Conservation (phyloP, 2,329 filamentous ascomycete species). For the Fusarium sp. region DNA sequence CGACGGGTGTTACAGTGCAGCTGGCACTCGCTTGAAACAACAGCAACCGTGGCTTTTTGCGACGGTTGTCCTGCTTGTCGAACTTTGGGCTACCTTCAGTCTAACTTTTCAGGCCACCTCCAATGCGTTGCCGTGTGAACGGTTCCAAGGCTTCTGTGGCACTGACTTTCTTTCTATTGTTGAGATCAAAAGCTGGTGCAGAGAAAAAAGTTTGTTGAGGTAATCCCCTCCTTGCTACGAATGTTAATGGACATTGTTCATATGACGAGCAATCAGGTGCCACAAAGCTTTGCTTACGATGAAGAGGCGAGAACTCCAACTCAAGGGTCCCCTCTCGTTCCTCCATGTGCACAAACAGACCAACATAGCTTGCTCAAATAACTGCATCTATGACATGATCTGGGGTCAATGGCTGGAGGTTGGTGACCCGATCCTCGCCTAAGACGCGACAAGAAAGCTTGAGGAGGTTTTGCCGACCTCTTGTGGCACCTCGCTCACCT, state of each 20-base stretch:
- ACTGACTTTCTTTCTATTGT: no score
- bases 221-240: no score
- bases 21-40: slow-evolving; percentile 35
- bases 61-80: slow-evolving; percentile 7
- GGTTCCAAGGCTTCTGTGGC: neutral
- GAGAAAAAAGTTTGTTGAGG: no score
- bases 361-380: neutral
- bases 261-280: no score
- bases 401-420: neutral
- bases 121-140: neutral
- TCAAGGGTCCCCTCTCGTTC: no score
- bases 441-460: neutral
- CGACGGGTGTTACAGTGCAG: slow-evolving; percentile 12
- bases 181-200: no score
- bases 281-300: neutral
- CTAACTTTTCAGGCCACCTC: no score
- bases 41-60: slow-evolving; percentile 12
- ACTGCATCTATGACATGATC: slow-evolving; percentile 1
- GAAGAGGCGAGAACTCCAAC: neutral
- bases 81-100: no score
- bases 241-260: no score
- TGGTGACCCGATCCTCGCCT: slow-evolving; percentile 10
- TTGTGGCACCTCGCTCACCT: slow-evolving; percentile 15
- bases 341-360: no score
- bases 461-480: slow-evolving; percentile 13